A percentile compares a stretch with the other conserved stretches of the same genome.
Conservation (phyloP, 305 asterid genomes). For the Solanum hybrid region DNA sequence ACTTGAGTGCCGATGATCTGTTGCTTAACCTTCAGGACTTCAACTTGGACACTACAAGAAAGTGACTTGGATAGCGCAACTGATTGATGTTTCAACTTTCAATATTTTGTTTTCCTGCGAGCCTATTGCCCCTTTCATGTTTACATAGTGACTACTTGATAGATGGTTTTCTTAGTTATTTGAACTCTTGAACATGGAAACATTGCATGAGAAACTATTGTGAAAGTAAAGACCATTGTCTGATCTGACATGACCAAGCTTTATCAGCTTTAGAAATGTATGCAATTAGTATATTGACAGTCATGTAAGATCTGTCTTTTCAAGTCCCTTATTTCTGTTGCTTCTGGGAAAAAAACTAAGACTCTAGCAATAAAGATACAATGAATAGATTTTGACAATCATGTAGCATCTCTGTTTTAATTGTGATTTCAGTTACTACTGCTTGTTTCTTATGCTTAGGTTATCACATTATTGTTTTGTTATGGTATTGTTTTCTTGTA, state of each 20-base stretch:
- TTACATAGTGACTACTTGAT: not conserved
- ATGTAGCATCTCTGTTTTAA: not conserved
- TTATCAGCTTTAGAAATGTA: not conserved
- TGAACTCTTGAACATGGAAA: not conserved
- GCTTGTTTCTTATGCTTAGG: not conserved
- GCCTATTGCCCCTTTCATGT: not conserved
- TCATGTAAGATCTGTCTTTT: not conserved
- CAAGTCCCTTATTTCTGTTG: not conserved
- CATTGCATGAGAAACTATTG: not conserved
- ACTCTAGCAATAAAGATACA: not conserved
- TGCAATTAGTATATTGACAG: not conserved
- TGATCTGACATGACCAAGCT: not conserved
- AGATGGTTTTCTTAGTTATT: not conserved
- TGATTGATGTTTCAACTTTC: not conserved
- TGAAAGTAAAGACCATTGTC: not conserved
- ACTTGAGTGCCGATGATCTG: constrained; percentile 65
- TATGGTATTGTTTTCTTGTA: not conserved
- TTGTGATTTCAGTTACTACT: not conserved
- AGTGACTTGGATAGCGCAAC: constrained; percentile 8
- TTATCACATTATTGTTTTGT: not conserved
- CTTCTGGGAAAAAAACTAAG: not conserved
- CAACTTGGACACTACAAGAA: constrained; percentile 18
- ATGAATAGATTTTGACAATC: not conserved
- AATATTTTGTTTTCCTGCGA: not conserved
- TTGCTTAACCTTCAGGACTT: constrained; percentile 69